Percentiles rank a stretch among this genome's conserved stretches.
Evolutionary conservation across 345 rosid genomes (phyloP).

Genomic region (thale cress (Arabidopsis thaliana)): TAIR10.1 NC_003076.8:20382001-20382500

Average conservation of each 20-base stretch:
- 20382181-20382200: neutral
- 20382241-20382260: neutral
- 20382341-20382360: slow-evolving; percentile 4
- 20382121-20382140: neutral
- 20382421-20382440: slow-evolving; percentile 3
- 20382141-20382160: neutral
- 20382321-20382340: slow-evolving; percentile 14
- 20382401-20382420: slow-evolving; percentile 12
- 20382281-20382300: neutral
- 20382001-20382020: neutral
- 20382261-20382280: neutral
- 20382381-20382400: slow-evolving; percentile 11
- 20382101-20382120: neutral
- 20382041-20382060: too few species aligned
- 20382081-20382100: neutral
- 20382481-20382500: neutral
- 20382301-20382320: slow-evolving; percentile 5
- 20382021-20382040: too few species aligned
- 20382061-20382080: too few species aligned
- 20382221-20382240: slow-evolving; percentile 18
- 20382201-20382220: slow-evolving; percentile 5
- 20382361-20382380: neutral
- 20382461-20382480: neutral
- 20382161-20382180: slow-evolving; percentile 6
- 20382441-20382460: neutral